Base-by-base conservation (phyloP, 805 yeast genomes). In the Blastobotrys mokoenaii region DNA sequence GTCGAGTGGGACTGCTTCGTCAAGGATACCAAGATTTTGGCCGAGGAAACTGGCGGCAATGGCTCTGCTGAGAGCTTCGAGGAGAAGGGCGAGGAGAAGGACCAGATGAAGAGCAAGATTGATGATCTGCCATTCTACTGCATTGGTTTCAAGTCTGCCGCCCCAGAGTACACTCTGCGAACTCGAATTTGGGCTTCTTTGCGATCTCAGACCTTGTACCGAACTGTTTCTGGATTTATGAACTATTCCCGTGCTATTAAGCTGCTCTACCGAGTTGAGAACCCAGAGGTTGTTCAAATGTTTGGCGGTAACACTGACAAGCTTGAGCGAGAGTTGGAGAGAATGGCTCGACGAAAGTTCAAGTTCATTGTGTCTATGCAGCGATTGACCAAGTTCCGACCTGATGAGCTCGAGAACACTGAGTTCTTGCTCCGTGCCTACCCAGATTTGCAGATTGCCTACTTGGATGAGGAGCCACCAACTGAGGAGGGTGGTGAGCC, bases 301-400 rank as follows among this genome's bases (percentile, higher is more conserved):
- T 90, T 89, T 64, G 97, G 97, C 57, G 97, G 97, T 58, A 94
- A 90, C 65, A 95, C 97, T 49, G 97, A 90, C 70, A 94, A 95
- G 58, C 76, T 79, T 46, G 97, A 93, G 72, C 79, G 88, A 68
- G 97, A 94, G 66, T 79, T 90, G 55, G 97, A 90, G 60, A 72
- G 79, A 39, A 74, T 88, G 77, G 84, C 90, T 0, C 71, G 73
- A 46, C 71, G 95, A 52, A 90, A 90, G 66, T 88, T 88, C 68
- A 76, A 77, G 57, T 68, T 90, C 58, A 59, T 90, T 18, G 78
- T 90, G 16, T 82, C 96, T 1, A 86, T 90, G 95, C 97, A 90
- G 67, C 74, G 95, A 52, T 74, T 76, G 48, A 75, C 80, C 47
- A 69, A 74, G 46, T 85, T 89, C 63, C 68, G 70, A 46, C 70